A percentile compares a stretch with the other conserved stretches of the same genome.
Evolutionary conservation across 1,284 basidiomycete species (phyloP).

Genomic region (Rhodotorula sp.): DNA sequence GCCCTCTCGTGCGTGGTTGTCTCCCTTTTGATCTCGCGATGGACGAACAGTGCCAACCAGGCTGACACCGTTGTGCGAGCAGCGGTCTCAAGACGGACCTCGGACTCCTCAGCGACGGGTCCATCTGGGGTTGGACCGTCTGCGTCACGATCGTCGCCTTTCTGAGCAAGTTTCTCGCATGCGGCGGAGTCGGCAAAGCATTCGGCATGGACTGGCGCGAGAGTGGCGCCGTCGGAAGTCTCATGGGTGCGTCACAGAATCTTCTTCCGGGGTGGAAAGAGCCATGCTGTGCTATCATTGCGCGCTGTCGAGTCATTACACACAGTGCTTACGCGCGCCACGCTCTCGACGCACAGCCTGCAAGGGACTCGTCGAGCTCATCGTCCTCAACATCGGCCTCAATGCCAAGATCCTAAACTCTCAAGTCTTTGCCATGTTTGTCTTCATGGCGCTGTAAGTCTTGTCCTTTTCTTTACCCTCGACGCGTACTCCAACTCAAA

Average conservation of each 20-base stretch:
- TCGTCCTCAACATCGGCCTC: constrained; percentile 88
- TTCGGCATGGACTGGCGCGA: constrained; percentile 74
- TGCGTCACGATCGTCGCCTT: constrained; percentile 79
- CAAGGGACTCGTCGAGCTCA: constrained; percentile 56
- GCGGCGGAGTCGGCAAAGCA: constrained; percentile 62
- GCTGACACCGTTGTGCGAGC: constrained; percentile 15
- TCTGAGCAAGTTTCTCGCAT: constrained; percentile 69
- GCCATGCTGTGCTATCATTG: too few relatives aligned
- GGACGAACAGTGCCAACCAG: not conserved
- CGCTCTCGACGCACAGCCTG: constrained; percentile 27
- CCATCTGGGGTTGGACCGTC: constrained; percentile 81
- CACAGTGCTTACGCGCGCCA: not conserved
- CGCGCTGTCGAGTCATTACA: too few relatives aligned
- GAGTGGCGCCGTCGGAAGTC: constrained; percentile 75
- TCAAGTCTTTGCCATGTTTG: constrained; percentile 72
- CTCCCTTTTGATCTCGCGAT: not conserved
- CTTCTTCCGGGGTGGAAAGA: not conserved
- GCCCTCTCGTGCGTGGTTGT: constrained; percentile 34
- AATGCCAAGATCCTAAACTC: constrained; percentile 71
- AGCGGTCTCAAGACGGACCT: constrained; percentile 70
- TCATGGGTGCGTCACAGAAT: constrained; percentile 68
- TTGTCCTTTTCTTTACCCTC: not conserved
- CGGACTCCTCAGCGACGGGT: constrained; percentile 66
- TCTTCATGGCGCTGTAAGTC: constrained; percentile 48
- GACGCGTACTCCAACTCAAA: not conserved